Evolutionary conservation across 1,284 basidiomycete genomes (phyloP), one percentile per base, ranked within the genome.

Genomic region (Ceratobasidium theobromae): DNA sequence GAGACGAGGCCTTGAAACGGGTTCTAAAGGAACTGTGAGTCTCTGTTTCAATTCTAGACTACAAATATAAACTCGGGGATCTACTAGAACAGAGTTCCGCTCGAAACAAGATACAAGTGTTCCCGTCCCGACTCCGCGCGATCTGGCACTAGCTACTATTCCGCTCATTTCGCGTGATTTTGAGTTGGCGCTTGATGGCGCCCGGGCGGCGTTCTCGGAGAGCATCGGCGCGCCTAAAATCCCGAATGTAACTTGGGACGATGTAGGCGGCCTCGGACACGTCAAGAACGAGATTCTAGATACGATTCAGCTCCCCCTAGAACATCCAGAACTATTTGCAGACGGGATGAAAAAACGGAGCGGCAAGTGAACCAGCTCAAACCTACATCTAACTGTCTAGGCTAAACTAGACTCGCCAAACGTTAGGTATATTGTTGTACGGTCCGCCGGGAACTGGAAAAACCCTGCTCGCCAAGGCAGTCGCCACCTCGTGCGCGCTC

Each of bases 371-470:
- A 28, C 41, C 25, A 6, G 28, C 16, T 38, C 49, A n/a, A 6
- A 11, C 0, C 28, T 53, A 9, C 57, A 18, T n/a, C n/a, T n/a
- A n/a, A n/a, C n/a, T 35, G n/a, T n/a, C 38, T 40, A 25, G 21
- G 40, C 32, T 14, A 25, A 60, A 43, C 33, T 65, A 46, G 65
- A 38, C 27, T 45, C 18, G 60, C 16, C 33, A 40, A 25, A 41
- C 21, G 30, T 40, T 55, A 93, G 92, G 93, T 68, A 87, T 95
- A 68, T 80, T 97, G 9, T 82, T 97, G 1, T 96, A 96, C 74
- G 94, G 95, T 0, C 95, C 95, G 8, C 95, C 95, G 3, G 95
- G 95, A 35, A 98, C 95, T 1, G 95, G 95, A n/a, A 98, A 97
- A 76, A 97, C 95, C 0, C 79, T 98, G 2, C 84, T 97, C 40